Evolutionary conservation across 2,329 filamentous ascomycete species (phyloP).

Genomic region (Tolypocladium inflatum): DNA sequence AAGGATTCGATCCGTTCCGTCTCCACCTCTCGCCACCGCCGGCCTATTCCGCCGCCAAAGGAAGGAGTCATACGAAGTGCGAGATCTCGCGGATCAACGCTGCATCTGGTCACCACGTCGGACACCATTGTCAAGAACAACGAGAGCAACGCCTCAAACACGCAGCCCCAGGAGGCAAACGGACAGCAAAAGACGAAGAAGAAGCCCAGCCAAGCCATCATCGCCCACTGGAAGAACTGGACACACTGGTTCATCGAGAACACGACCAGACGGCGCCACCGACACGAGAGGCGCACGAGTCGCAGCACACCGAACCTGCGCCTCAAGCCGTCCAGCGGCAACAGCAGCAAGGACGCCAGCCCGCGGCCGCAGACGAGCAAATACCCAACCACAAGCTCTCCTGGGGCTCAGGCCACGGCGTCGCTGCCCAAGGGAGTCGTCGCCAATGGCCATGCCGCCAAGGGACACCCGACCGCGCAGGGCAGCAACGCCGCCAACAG

Average conservation of each 20-base stretch:
- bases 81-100: conserved; percentile 70
- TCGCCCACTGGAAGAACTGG: conserved; percentile 54
- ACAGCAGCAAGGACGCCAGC: conserved; percentile 40
- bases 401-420: conserved; percentile 26
- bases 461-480: conserved; percentile 12
- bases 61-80: conserved; percentile 61
- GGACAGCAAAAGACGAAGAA: conserved; percentile 39
- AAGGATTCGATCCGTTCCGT: conserved; percentile 68
- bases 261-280: conserved; percentile 42
- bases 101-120: conserved; percentile 70
- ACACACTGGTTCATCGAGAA: conserved; percentile 55
- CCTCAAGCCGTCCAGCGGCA: conserved; percentile 35
- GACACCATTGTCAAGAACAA: conserved; percentile 33
- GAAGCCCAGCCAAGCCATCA: conserved; percentile 48
- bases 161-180: conserved; percentile 16
- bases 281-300: conserved; percentile 40
- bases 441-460: conserved; percentile 37
- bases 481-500: conserved; percentile 8
- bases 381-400: conserved; percentile 32
- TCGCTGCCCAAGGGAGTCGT: conserved; percentile 40
- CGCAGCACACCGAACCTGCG: conserved; percentile 51
- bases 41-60: conserved; percentile 75
- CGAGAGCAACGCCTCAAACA: conserved; percentile 6
- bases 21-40: conserved; percentile 68
- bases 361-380: conserved; percentile 53